Evolutionary conservation across 2,329 filamentous ascomycete genomes (phyloP).

Genomic region (Aspergillus hiratsukae): DNA sequence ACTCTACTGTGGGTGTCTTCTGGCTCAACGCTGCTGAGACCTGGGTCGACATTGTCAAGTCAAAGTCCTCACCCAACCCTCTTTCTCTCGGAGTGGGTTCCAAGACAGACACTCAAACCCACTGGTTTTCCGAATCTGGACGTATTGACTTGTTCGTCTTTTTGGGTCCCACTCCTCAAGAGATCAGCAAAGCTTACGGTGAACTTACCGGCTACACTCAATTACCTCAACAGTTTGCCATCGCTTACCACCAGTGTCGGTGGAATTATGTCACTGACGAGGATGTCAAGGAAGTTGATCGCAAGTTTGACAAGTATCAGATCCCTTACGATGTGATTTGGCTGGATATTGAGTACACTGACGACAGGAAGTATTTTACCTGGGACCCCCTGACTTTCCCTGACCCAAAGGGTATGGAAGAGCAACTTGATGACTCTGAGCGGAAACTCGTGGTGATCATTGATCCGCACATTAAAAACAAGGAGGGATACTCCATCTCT

Average conservation of each 20-base stretch:
- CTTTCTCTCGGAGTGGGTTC: conserved; percentile 65
- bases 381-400: conserved; percentile 89
- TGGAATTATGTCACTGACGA: conserved; percentile 99
- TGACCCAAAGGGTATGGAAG: conserved; percentile 79
- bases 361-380: conserved; percentile 97
- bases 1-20: conserved; percentile 90
- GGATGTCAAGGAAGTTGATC: conserved; percentile 93
- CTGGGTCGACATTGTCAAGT: conserved; percentile 91
- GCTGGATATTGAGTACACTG: conserved; percentile 97
- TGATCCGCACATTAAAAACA: conserved; percentile 96
- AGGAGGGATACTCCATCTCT: conserved; percentile 68
- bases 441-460: conserved; percentile 93
- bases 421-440: conserved; percentile 78
- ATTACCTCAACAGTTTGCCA: conserved; percentile 84
- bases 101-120: conserved; percentile 76
- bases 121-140: conserved; percentile 95
- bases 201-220: conserved; percentile 89
- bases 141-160: conserved; percentile 91
- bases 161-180: conserved; percentile 78
- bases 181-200: conserved; percentile 75
- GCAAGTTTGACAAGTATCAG: conserved; percentile 89
- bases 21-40: conserved; percentile 98
- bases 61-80: conserved; percentile 68
- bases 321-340: conserved; percentile 99
- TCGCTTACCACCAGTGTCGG: conserved; percentile 94